Conservation (phyloP, 768 basidiomycete species). For the Tulasnella sp. region DNA sequence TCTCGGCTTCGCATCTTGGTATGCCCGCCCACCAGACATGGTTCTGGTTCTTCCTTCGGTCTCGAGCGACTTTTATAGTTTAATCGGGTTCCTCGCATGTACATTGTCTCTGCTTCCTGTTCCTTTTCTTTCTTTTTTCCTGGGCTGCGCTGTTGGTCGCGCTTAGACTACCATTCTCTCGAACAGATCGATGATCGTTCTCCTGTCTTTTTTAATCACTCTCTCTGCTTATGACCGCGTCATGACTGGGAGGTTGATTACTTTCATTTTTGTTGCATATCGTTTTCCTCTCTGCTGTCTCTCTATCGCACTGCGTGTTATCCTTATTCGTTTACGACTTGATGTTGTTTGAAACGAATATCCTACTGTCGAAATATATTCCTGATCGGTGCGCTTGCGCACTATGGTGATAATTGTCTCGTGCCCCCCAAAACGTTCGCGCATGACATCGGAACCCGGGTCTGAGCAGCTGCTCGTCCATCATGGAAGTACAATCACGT, state of each 20-base stretch:
- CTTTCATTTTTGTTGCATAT: not conserved
- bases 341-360: slow-evolving; percentile 4
- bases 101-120: not conserved
- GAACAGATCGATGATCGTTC: not conserved
- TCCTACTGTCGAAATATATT: not conserved
- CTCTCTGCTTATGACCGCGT: slow-evolving; percentile 1
- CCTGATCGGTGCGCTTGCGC: not conserved
- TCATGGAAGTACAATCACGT: too few species aligned
- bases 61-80: not conserved
- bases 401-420: not conserved
- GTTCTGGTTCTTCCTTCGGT: not conserved
- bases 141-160: slow-evolving; percentile 4
- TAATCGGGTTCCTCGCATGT: not conserved
- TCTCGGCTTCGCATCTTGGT: not conserved
- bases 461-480: too few species aligned
- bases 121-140: not conserved
- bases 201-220: not conserved
- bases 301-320: not conserved
- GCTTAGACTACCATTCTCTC: not conserved
- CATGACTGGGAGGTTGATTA: not conserved
- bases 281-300: not conserved
- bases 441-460: too few species aligned
- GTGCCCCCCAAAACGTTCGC: too few species aligned
- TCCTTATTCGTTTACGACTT: not conserved
- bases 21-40: not conserved